Conservation (phyloP, 371 early-diverging fungal species). For the Fennellomyces sp. region DNA sequence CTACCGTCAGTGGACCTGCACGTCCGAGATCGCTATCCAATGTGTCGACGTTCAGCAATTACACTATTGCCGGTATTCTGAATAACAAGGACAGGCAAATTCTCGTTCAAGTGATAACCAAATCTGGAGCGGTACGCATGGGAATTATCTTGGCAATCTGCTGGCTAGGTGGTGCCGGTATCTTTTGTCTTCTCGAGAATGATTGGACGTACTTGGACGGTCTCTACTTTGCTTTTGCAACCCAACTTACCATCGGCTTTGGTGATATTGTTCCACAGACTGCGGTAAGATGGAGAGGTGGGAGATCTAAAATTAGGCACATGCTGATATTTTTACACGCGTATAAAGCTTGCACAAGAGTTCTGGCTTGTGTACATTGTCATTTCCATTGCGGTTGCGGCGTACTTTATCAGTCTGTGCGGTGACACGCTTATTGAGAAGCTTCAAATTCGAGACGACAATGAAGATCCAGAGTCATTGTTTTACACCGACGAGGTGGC, state of each 20-base stretch:
- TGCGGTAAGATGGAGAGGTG: constrained; percentile 11
- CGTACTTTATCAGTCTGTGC: constrained; percentile 26
- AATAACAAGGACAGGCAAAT: constrained; percentile 19
- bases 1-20: background rate
- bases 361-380: constrained; percentile 27
- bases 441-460: constrained; percentile 14
- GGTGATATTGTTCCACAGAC: constrained; percentile 28
- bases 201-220: constrained; percentile 25
- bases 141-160: constrained; percentile 8
- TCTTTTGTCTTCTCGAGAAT: constrained; percentile 18
- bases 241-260: constrained; percentile 27
- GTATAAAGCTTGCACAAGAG: constrained; percentile 23
- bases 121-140: constrained; percentile 19
- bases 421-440: constrained; percentile 22
- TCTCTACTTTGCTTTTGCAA: constrained; percentile 21
- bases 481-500: background rate
- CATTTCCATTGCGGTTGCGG: constrained; percentile 22
- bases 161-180: constrained; percentile 25
- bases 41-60: constrained; percentile 12
- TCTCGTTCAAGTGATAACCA: constrained; percentile 22
- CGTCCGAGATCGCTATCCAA: constrained; percentile 12
- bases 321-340: background rate
- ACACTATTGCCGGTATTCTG: constrained; percentile 12
- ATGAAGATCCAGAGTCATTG: constrained; percentile 4
- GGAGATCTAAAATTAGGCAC: background rate